Base-by-base conservation (phyloP, 2,329 filamentous ascomycete genomes). In the Phyllosticta paracitricarpa region DNA sequence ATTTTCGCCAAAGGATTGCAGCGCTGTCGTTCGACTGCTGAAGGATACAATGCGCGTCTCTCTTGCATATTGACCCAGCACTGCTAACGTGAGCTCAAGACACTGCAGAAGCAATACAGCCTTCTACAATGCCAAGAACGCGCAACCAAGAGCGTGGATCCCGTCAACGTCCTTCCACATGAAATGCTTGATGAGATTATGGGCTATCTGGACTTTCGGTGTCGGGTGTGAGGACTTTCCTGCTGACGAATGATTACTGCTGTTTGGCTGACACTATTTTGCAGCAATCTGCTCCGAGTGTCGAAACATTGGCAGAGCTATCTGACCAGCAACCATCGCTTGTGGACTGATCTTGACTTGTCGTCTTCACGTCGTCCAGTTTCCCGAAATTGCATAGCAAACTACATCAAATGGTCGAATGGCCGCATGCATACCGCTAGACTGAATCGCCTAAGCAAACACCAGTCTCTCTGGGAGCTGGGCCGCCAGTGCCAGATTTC, bases 1-100 rank as follows among this genome's bases (percentile, higher is more conserved):
- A 78, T 85, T 25, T 86, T 85, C 70, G 76, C 78, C 26, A 80
- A 82, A 67, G 84, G 81, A n/a, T 71, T 86, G 64, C 81, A 79
- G 63, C 55, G 58, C 48, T 57, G 59, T 48, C 19, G 40, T 9
- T 40, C 62, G 3, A 35, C 19, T 24, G 54, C 33, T 14, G 54
- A 56, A 2, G 66, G 66, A 68, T 59, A 68, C 70, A 57, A 71
- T 70, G 65, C 68, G 68, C 65, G 71, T 71, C 61, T 30, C 64
- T 58, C 25, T 51, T 30, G 58, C 63, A 10, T 17, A 62, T 51
- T 25, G 17, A 9, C 26, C 26, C 10, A 55, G 5, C 28, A n/a
- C 14, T 30, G 55, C 33, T 14, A 19, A 33, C 10, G 12, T 30
- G 58, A 30, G 22, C 3, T 35, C 19, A 17, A 54, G 58, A 28